Percentiles rank a stretch among this genome's conserved stretches.
Evolutionary conservation across 306 rosid species (phyloP).

Genomic region (Dalbergia oliveri): DNA sequence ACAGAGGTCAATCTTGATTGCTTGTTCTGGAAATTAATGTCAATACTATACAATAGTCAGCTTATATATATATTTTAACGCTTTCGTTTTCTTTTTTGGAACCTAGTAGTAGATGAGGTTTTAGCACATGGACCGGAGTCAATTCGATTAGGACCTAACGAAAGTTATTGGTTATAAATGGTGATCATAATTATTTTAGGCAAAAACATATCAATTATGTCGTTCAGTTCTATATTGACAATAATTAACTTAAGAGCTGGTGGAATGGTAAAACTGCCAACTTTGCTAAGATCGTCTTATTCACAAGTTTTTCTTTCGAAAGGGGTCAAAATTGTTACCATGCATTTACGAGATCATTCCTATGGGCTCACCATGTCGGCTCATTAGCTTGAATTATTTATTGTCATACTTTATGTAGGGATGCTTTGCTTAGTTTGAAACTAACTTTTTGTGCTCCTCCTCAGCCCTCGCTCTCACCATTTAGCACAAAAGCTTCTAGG

Average conservation of each 20-base stretch:
- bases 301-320: neutral
- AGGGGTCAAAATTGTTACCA: neutral
- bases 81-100: neutral
- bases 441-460: neutral
- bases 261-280: neutral
- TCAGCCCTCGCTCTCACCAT: neutral
- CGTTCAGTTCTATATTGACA: constrained; percentile 16
- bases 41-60: neutral
- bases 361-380: constrained; percentile 13
- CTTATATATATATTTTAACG: neutral
- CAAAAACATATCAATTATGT: neutral
- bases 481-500: neutral
- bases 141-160: constrained; percentile 33
- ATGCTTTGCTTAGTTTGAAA: neutral
- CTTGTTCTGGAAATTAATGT: neutral
- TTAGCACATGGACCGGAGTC: constrained; percentile 15
- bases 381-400: neutral
- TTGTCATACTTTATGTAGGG: constrained; percentile 9
- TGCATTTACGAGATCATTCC: constrained; percentile 3
- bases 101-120: neutral
- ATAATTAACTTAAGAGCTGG: neutral
- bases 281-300: neutral
- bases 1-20: constrained; percentile 38
- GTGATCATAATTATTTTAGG: constrained; percentile 10
- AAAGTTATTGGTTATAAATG: constrained; percentile 16